Base-by-base conservation (phyloP, 2,329 filamentous ascomycete species). In the Cladophialophora exuberans region DNA sequence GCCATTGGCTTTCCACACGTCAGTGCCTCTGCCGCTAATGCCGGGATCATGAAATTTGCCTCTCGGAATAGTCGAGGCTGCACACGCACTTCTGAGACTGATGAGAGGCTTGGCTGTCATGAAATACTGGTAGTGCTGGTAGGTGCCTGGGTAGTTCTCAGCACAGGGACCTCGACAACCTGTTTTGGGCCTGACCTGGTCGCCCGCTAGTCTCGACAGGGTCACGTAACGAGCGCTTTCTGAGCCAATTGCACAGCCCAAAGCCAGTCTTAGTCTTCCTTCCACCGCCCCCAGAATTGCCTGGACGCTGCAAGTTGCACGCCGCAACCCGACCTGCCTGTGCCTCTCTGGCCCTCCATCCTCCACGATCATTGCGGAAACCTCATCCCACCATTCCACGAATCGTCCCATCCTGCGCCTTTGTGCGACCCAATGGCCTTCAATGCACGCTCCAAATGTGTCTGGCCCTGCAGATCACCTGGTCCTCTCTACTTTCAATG, bases 161-260 rank as follows among this genome's bases (percentile, higher is more conserved):
- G 45, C 45, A 54, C 45, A 28, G 22, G 3, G 31, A 18, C 28
- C 22, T n/a, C n/a, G 22, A 42, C 39, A 20, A 36, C 46, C 20
- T 47, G 44, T 38, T 52, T 38, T 36, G 41, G 35, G 41, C 51
- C 41, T 28, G 25, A 33, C 43, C 51, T 43, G 36, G 23, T 20
- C 7, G 28, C 25, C 46, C 46, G 30, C 56, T 56, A 59, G 52
- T 52, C 52, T 44, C 25, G 49, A 53, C 43, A 25, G 43, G 45
- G 35, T 22, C 53, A 50, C 41, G 49, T 11, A 39, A 39, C 57
- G 57, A 59, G 57, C 57, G 57, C 45, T 56, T 59, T 56, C 17
- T 59, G 38, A 25, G 30, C 57, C 42, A 59, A 59, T 59, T 25
- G 31, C 18, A 20, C 9, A 18, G 30, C 36, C 39, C 53, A 41